These are phyloP conservation scores for Lactarius deliciosus DNA, from an alignment of 768 basidiomycete genomes.

Conservation along the genomic window DNA sequence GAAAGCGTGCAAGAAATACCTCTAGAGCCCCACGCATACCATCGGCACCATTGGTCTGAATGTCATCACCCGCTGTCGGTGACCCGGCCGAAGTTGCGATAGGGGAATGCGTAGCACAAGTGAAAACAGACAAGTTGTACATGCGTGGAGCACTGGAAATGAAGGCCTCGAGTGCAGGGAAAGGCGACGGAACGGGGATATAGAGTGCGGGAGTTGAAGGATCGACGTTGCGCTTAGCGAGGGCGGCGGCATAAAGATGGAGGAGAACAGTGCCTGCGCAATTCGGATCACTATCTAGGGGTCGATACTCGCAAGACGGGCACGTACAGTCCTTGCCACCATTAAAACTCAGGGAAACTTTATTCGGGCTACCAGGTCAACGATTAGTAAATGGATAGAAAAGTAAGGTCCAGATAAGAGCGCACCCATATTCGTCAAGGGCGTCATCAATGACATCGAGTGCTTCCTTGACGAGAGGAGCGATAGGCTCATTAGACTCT, in stretches of 20 bases:
- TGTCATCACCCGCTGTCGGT: conserved; percentile 37
- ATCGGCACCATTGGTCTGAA: conserved; percentile 50
- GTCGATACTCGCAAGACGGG: neutral
- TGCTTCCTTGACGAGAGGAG: conserved; percentile 70
- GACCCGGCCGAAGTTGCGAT: conserved; percentile 47
- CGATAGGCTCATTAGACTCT: conserved; percentile 52
- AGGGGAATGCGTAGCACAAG: conserved; percentile 41
- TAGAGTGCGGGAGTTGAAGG: conserved; percentile 64
- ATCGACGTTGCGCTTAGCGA: conserved; percentile 44
- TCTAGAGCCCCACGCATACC: conserved; percentile 80
- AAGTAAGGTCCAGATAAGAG: conserved; percentile 30
- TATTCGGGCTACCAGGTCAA: conserved; percentile 38
- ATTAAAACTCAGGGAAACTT: conserved; percentile 90
- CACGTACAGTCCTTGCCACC: conserved; percentile 96
- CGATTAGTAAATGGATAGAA: conserved; percentile 14
- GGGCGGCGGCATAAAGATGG: conserved; percentile 77
- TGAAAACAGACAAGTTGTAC: conserved; percentile 79
- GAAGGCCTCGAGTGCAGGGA: conserved; percentile 80
- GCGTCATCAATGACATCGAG: conserved; percentile 77
- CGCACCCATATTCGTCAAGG: conserved; percentile 81
- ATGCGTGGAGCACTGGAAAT: conserved; percentile 57
- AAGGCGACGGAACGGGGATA: conserved; percentile 89
- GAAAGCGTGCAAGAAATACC: conserved; percentile 65
- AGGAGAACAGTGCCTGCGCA: conserved; percentile 89
- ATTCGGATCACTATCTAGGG: conserved; percentile 10